phyloP scores from a whole-genome alignment of 192 early-diverging fungal genomes.

The Entomortierella lignicola region DNA sequence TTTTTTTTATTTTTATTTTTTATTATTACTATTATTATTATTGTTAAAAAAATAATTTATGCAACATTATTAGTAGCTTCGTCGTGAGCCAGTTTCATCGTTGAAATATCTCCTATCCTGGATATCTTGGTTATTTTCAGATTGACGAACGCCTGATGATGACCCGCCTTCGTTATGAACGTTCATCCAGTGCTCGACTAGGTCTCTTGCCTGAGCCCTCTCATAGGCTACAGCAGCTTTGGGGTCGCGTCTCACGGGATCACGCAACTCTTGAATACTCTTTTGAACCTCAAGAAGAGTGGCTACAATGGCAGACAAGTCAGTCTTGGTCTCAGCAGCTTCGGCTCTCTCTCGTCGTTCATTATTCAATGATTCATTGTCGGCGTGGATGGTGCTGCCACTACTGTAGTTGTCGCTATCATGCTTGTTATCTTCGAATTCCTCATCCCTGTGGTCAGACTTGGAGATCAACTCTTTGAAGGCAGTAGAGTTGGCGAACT shows the following conservation, averaged over 20 bases:
- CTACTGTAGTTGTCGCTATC: not conserved
- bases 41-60: no score
- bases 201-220: not conserved
- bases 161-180: not conserved
- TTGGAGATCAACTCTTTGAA: not conserved
- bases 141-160: not conserved
- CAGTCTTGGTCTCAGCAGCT: not conserved
- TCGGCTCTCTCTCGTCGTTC: not conserved
- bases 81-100: not conserved
- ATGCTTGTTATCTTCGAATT: conserved; percentile 1
- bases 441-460: not conserved
- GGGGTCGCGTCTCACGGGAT: conserved; percentile 6
- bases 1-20: no score
- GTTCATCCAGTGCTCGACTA: conserved; percentile 11
- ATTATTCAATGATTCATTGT: not conserved
- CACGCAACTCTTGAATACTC: conserved; percentile 8
- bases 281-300: conserved; percentile 2
- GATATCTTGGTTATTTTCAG: not conserved
- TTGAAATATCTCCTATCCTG: not conserved
- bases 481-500: not conserved
- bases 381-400: not conserved
- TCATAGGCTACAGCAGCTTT: conserved; percentile 8
- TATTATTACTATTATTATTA: no score
- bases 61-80: no score
- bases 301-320: not conserved